Evolutionary conservation across 1,284 basidiomycete genomes (phyloP).

Genomic region (Apiotrichum akiyoshidainum): DNA sequence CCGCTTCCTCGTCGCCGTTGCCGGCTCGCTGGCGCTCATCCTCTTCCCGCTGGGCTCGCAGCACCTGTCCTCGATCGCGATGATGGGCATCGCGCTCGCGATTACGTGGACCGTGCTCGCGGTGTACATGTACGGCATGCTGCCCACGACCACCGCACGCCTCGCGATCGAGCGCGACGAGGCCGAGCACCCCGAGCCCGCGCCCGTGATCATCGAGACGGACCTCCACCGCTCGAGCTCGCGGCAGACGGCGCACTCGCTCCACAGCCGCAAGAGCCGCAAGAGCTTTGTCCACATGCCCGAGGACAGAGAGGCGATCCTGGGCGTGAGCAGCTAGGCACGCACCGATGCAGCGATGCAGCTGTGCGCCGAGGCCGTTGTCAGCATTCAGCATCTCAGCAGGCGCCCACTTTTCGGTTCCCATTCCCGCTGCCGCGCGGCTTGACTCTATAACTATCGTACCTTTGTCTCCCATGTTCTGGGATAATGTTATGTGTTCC

Average conservation of each 20-base stretch:
- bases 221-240: neutral
- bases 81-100: conserved; percentile 26
- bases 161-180: conserved; percentile 1
- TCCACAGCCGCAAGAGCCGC: conserved; percentile 1
- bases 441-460: too few relatives aligned
- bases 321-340: neutral
- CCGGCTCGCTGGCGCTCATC: conserved; percentile 26
- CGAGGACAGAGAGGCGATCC: neutral
- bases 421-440: too few relatives aligned
- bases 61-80: conserved; percentile 15
- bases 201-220: conserved; percentile 4
- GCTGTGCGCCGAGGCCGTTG: too few relatives aligned
- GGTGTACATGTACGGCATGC: conserved; percentile 23
- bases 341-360: too few relatives aligned
- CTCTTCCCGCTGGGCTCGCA: conserved; percentile 26
- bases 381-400: too few relatives aligned
- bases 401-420: too few relatives aligned
- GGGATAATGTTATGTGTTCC: too few relatives aligned
- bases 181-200: neutral
- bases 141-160: conserved; percentile 13
- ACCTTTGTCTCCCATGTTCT: too few relatives aligned
- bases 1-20: conserved; percentile 21
- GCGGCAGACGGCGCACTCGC: neutral
- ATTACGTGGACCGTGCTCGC: conserved; percentile 28
- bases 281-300: neutral